Evolutionary conservation across 768 basidiomycete species (phyloP).

Genomic region (Tylopilus plumbeoviolaceoides): DNA sequence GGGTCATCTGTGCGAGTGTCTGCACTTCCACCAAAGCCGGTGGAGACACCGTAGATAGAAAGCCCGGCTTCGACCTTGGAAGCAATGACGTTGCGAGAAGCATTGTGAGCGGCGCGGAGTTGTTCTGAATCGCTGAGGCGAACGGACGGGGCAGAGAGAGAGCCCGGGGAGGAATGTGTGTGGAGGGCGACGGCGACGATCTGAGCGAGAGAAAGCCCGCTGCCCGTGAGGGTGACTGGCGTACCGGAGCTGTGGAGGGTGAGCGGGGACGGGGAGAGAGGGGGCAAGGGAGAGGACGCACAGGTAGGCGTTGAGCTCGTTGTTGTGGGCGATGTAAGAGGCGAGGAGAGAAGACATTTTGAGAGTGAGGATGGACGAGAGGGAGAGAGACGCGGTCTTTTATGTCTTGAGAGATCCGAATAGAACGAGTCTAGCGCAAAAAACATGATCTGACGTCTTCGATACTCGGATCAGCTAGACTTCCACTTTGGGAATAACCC

Average conservation of each 20-base stretch:
- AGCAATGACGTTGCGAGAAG: conserved; percentile 59
- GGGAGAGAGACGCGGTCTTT: not conserved
- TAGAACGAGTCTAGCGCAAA: not conserved
- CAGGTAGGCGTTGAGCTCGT: conserved; percentile 65
- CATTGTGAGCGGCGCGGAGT: conserved; percentile 51
- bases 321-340: conserved; percentile 54
- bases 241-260: conserved; percentile 49
- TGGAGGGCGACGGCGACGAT: conserved; percentile 75
- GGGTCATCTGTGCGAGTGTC: conserved; percentile 79
- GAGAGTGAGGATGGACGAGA: not conserved
- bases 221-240: conserved; percentile 62
- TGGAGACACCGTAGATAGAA: conserved; percentile 81
- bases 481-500: not conserved
- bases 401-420: conserved; percentile 17
- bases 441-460: conserved; percentile 19
- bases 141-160: conserved; percentile 15
- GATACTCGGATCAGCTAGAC: conserved; percentile 6
- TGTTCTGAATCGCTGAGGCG: conserved; percentile 15
- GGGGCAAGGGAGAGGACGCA: conserved; percentile 29
- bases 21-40: conserved; percentile 86
- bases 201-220: conserved; percentile 68
- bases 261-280: not conserved
- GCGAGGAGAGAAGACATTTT: conserved; percentile 38
- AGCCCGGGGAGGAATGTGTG: conserved; percentile 39
- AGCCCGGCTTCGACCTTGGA: conserved; percentile 63